A percentile compares a stretch with the other conserved stretches of the same genome.
Evolutionary conservation across 1,139 yeast genomes (phyloP).

Genomic region (Nakaseomyces kungkrabaensis): DNA sequence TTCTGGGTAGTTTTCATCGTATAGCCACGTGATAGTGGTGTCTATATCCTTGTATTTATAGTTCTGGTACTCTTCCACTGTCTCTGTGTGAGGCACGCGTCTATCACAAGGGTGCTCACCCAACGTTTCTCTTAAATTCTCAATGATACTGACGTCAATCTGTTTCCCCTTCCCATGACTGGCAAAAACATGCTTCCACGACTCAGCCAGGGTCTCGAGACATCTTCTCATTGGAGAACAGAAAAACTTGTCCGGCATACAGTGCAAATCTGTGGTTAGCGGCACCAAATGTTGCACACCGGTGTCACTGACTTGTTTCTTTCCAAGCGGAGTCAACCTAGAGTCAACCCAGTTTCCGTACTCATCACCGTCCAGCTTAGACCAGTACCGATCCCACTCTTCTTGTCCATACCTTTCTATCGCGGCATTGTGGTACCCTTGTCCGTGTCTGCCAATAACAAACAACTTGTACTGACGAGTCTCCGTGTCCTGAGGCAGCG

Average conservation of each 20-base stretch:
- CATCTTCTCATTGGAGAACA: conserved; percentile 61
- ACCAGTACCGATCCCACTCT: conserved; percentile 54
- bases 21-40: conserved; percentile 31
- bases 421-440: conserved; percentile 64
- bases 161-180: background rate
- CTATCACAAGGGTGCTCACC: conserved; percentile 64
- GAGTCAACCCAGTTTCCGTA: conserved; percentile 26
- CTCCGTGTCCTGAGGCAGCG: conserved; percentile 15
- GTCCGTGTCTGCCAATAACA: conserved; percentile 66
- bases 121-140: conserved; percentile 54
- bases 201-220: conserved; percentile 43
- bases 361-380: conserved; percentile 34
- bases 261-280: conserved; percentile 36
- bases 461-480: conserved; percentile 38
- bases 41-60: conserved; percentile 9
- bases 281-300: conserved; percentile 37
- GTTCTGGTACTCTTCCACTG: conserved; percentile 16
- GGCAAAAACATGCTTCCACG: conserved; percentile 44
- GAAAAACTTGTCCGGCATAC: conserved; percentile 46
- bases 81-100: conserved; percentile 30
- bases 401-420: conserved; percentile 45
- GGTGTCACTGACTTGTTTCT: conserved; percentile 40
- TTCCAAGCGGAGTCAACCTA: conserved; percentile 47
- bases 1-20: conserved; percentile 40
- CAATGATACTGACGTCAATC: conserved; percentile 31